Evolutionary conservation across 2,329 filamentous ascomycete species (phyloP).

Genomic region (Dactylellina parvicollis): DNA sequence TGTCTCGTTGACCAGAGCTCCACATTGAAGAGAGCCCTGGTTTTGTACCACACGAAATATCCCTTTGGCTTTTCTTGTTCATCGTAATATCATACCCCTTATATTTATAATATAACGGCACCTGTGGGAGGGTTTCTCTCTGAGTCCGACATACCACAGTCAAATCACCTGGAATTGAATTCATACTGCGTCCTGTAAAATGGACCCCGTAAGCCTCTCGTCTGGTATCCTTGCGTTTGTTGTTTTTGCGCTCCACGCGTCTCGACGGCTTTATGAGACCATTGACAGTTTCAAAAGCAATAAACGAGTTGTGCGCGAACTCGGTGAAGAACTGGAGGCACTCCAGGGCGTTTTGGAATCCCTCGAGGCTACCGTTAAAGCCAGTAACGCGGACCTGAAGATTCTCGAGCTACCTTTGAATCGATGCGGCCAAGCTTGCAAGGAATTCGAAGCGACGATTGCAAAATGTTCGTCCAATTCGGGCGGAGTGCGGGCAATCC

Average conservation of each 20-base stretch:
- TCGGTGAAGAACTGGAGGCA: conserved; percentile 62
- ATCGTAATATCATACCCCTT: too few species aligned
- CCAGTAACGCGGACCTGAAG: conserved; percentile 58
- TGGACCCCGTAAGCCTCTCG: conserved; percentile 60
- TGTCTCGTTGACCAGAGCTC: too few species aligned
- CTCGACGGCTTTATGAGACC: conserved; percentile 61
- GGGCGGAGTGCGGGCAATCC: conserved; percentile 60
- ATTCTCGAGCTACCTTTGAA: conserved; percentile 61
- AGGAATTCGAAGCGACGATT: conserved; percentile 63
- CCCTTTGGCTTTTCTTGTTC: too few species aligned
- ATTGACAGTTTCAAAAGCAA: conserved; percentile 62
- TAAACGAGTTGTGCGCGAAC: conserved; percentile 62
- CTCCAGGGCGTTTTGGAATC: conserved; percentile 61
- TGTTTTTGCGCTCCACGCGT: conserved; percentile 62
- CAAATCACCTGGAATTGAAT: too few species aligned
- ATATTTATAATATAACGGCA: too few species aligned
- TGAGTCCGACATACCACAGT: too few species aligned
- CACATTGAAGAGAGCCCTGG: too few species aligned
- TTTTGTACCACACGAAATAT: too few species aligned
- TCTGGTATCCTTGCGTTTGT: conserved; percentile 61
- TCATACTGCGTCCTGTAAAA: too few species aligned
- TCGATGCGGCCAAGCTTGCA: conserved; percentile 63
- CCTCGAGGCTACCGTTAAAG: conserved; percentile 59
- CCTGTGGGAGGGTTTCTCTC: too few species aligned
- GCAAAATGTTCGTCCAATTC: conserved; percentile 61